Evolutionary conservation across 2,329 filamentous ascomycete species (phyloP).

Genomic region (Aspergillus sp.): DNA sequence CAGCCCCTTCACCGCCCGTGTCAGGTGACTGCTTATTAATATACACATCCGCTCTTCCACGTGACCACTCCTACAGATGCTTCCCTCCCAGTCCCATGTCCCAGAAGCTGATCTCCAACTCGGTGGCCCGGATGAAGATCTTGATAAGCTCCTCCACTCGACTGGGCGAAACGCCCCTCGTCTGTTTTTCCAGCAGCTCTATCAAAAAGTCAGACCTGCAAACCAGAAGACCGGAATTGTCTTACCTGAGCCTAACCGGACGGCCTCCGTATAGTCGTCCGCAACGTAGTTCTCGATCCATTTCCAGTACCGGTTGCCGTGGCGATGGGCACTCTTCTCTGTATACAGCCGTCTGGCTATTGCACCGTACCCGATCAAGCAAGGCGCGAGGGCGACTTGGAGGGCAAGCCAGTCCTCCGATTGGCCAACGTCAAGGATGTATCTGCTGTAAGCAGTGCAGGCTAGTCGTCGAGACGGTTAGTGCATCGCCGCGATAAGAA

Average conservation of each 20-base stretch:
- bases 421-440: conserved; percentile 79
- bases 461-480: no score
- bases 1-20: conserved; percentile 1
- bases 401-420: conserved; percentile 82
- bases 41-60: conserved; percentile 1
- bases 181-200: conserved; percentile 69
- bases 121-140: conserved; percentile 78
- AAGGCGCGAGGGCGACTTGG: conserved; percentile 75
- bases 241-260: conserved; percentile 60
- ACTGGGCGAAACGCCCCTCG: conserved; percentile 60
- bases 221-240: background rate
- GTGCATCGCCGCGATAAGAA: no score
- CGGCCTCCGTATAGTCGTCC: conserved; percentile 66
- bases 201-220: background rate
- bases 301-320: conserved; percentile 69
- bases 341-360: conserved; percentile 63
- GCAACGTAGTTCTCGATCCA: conserved; percentile 88
- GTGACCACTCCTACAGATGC: conserved; percentile 5
- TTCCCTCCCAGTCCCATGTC: conserved; percentile 49
- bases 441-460: conserved; percentile 76
- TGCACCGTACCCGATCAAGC: conserved; percentile 77
- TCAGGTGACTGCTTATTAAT: conserved; percentile 3
- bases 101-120: conserved; percentile 71
- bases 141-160: conserved; percentile 72
- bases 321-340: conserved; percentile 50